Percentiles rank a stretch among this genome's conserved stretches.
phyloP scores from a whole-genome alignment of 164 flowering plant species.

The Piper betle region DNA sequence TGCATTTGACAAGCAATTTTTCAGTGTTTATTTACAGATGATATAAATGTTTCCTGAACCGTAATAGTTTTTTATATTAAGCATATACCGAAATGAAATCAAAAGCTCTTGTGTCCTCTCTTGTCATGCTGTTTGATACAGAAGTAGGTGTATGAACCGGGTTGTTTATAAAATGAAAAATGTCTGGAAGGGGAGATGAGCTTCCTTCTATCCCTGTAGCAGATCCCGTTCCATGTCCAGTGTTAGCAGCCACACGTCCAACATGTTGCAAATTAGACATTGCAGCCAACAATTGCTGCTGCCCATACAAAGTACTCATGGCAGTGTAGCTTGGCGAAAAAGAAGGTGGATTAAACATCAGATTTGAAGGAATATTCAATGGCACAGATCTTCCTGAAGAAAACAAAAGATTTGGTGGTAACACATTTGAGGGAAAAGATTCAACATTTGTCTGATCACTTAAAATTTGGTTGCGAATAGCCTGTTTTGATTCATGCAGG shows the following conservation, averaged over 20 bases:
- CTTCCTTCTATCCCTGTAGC: conserved; percentile 30
- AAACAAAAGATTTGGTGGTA: conserved; percentile 28
- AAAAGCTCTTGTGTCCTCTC: conserved; percentile 86
- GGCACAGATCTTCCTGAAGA: conserved; percentile 39
- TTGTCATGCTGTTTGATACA: conserved; percentile 46
- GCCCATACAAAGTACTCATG: conserved; percentile 62
- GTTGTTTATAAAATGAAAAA: conserved; percentile 45
- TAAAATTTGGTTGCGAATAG: conserved; percentile 19
- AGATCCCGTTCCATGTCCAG: conserved; percentile 16
- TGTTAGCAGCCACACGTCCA: conserved; percentile 29
- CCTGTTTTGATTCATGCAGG: conserved; percentile 16
- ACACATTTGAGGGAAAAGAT: conserved; percentile 22
- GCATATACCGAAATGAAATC: conserved; percentile 60
- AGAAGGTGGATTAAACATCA: conserved; percentile 52
- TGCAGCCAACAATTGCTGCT: conserved; percentile 69
- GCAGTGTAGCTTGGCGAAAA: conserved; percentile 54
- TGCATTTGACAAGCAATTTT: conserved; percentile 12
- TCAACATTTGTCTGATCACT: conserved; percentile 31
- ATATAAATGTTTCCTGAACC: too few species aligned
- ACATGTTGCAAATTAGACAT: conserved; percentile 71
- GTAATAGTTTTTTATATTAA: too few species aligned
- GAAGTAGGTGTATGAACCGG: conserved; percentile 32
- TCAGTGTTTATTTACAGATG: background rate
- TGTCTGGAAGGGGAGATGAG: conserved; percentile 60
- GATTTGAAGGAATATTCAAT: conserved; percentile 41